A percentile compares a stretch with the other conserved stretches of the same genome.
Conservation (phyloP, 2,329 filamentous ascomycete genomes). For the Metarhizium brunneum region DNA sequence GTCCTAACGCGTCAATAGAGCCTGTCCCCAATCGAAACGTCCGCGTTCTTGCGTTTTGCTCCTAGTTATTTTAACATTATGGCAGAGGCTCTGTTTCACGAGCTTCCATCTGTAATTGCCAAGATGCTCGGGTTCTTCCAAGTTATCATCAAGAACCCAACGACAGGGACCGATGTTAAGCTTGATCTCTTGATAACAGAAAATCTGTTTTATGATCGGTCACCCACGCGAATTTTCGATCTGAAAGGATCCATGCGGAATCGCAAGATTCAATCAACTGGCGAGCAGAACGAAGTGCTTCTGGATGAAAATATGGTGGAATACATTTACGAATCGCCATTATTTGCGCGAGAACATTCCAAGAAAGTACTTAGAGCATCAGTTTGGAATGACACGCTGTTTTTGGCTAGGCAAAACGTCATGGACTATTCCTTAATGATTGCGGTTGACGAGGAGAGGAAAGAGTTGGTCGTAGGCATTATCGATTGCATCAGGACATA, state of each 20-base stretch:
- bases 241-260: slow-evolving; percentile 98
- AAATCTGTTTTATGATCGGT: slow-evolving; percentile 93
- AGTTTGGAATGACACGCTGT: slow-evolving; percentile 96
- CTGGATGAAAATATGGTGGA: slow-evolving; percentile 99
- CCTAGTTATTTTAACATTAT: slow-evolving; percentile 97
- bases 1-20: slow-evolving; percentile 31
- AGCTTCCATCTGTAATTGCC: slow-evolving; percentile 89
- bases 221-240: slow-evolving; percentile 84
- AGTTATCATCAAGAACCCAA: slow-evolving; percentile 90
- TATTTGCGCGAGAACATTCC: slow-evolving; percentile 91
- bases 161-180: slow-evolving; percentile 86
- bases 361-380: slow-evolving; percentile 87
- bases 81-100: slow-evolving; percentile 91
- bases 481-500: slow-evolving; percentile 98
- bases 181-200: slow-evolving; percentile 94
- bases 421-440: slow-evolving; percentile 99
- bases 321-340: slow-evolving; percentile 93
- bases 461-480: slow-evolving; percentile 92
- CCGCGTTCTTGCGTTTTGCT: slow-evolving; percentile 89
- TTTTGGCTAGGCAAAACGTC: slow-evolving; percentile 87
- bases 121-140: slow-evolving; percentile 99
- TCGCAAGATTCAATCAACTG: slow-evolving; percentile 91
- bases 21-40: slow-evolving; percentile 87
- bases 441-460: slow-evolving; percentile 80
- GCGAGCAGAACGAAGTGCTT: slow-evolving; percentile 91